Conservation (phyloP, 2,329 filamentous ascomycete species). For the Arthrobotrys iridis region DNA sequence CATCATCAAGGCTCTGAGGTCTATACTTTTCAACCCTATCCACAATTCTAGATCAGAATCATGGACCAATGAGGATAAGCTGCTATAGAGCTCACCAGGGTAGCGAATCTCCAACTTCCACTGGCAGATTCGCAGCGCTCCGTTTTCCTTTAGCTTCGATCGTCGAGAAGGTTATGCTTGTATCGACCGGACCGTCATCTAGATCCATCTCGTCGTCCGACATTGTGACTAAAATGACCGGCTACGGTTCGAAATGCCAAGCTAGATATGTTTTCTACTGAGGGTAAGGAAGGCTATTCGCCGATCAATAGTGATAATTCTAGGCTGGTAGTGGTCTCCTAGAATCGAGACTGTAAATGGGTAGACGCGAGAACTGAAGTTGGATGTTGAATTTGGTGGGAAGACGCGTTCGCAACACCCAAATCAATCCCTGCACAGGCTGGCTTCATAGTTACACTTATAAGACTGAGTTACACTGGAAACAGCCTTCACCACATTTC, state of each 20-base stretch:
- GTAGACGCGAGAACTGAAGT: constrained; percentile 24
- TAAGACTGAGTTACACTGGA: too few relatives aligned
- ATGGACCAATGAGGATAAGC: background rate
- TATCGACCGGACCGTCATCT: constrained; percentile 63
- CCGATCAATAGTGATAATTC: background rate
- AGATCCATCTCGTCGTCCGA: constrained; percentile 76
- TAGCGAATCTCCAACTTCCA: constrained; percentile 91
- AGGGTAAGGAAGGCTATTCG: background rate
- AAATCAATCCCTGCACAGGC: background rate
- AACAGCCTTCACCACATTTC: too few relatives aligned
- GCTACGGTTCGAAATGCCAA: background rate
- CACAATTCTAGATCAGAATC: constrained; percentile 53
- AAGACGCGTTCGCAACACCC: constrained; percentile 51
- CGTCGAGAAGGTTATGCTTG: constrained; percentile 75
- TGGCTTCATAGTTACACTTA: too few relatives aligned
- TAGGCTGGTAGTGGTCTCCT: background rate
- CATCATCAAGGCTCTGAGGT: constrained; percentile 85
- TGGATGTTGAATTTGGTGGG: constrained; percentile 36
- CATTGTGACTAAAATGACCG: constrained; percentile 60
- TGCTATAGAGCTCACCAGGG: constrained; percentile 74
- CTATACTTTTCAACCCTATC: constrained; percentile 95
- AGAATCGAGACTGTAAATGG: background rate
- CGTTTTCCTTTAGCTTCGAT: constrained; percentile 83
- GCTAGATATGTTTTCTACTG: background rate
- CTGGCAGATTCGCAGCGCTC: constrained; percentile 88